Base-by-base conservation (phyloP, 257 asterid species). In the Cruciata laevipes region DNA sequence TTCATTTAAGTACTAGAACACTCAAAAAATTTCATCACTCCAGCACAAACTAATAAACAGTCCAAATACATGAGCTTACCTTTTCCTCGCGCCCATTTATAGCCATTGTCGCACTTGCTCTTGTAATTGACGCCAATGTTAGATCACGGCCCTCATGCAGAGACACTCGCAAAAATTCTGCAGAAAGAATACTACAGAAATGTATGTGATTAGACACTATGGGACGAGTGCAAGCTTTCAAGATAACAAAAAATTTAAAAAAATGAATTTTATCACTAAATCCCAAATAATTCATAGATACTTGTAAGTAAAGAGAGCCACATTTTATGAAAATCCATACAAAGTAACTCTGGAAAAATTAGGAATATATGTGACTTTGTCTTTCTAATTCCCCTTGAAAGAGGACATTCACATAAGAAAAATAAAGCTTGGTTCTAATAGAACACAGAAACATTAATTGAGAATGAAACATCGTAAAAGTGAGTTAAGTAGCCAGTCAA, bases 111-210 rank as follows among this genome's bases (percentile, higher is more conserved):
- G 83, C 65, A 58, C 75, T 68, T 57, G 72, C 78, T 72, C 68
- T 78, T n/a, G 70, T 61, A 44, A 69, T 69, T 64, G 80, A 80
- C 49, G 71, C 61, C 61, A 76, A 65, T 79, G 72, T 78, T 84
- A 81, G 88, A 73, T 77, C 59, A n/a, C 42, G 51, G 67, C 67
- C 75, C 60, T 86, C 95, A 67, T 78, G 94, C 74, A 83, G 68
- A 74, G 99, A 86, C 63, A 87, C 84, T 65, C 84, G 95, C 78
- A 88, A 76, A 84, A 93, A 93, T 78, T 93, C 99, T 84, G 96
- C 97, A 86, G 99, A 93, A 83, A 93, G 99, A 87, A 93, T 86
- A 93, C 99, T 93, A 90, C 96, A 93, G 87, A 77, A 90, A 81
- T 83, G 85, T 81, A 86, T 87, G 65, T 80, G 84, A 82, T 71